Evolutionary conservation across 176 grass and related monocot species (phyloP).

Genomic region (Themeda triandra): DNA sequence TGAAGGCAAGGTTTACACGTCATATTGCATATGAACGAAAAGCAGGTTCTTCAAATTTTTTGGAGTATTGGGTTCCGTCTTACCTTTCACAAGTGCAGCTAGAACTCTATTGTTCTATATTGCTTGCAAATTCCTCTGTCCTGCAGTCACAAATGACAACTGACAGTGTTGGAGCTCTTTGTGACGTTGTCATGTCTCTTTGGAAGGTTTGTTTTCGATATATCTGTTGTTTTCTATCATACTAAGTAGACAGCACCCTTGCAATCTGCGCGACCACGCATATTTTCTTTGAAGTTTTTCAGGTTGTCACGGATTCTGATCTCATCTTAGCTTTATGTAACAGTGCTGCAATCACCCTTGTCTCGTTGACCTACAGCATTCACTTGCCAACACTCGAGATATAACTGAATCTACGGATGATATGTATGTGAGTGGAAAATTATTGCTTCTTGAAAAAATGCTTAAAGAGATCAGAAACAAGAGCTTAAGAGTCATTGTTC

Average conservation of each 20-base stretch:
- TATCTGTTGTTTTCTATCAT: slow-evolving; percentile 19
- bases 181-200: slow-evolving; percentile 48
- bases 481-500: slow-evolving; percentile 58
- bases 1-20: slow-evolving; percentile 47
- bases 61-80: slow-evolving; percentile 90
- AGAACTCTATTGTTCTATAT: slow-evolving; percentile 58
- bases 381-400: slow-evolving; percentile 31
- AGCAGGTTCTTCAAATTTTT: slow-evolving; percentile 51
- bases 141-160: slow-evolving; percentile 56
- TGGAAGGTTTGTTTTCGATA: slow-evolving; percentile 55
- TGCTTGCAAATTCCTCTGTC: slow-evolving; percentile 49
- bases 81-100: slow-evolving; percentile 68
- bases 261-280: neutral
- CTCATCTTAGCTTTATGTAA: slow-evolving; percentile 27
- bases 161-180: slow-evolving; percentile 54
- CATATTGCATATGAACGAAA: slow-evolving; percentile 68
- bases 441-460: slow-evolving; percentile 80
- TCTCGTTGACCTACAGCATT: slow-evolving; percentile 54
- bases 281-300: slow-evolving; percentile 11
- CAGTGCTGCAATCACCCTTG: slow-evolving; percentile 96
- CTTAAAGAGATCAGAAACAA: slow-evolving; percentile 54
- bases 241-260: neutral
- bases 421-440: slow-evolving; percentile 62
- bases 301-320: slow-evolving; percentile 13
- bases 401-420: slow-evolving; percentile 39